A percentile compares a stretch with the other conserved stretches of the same genome.
phyloP scores from a whole-genome alignment of 345 rosid genomes.

The Linum trigynum region DNA sequence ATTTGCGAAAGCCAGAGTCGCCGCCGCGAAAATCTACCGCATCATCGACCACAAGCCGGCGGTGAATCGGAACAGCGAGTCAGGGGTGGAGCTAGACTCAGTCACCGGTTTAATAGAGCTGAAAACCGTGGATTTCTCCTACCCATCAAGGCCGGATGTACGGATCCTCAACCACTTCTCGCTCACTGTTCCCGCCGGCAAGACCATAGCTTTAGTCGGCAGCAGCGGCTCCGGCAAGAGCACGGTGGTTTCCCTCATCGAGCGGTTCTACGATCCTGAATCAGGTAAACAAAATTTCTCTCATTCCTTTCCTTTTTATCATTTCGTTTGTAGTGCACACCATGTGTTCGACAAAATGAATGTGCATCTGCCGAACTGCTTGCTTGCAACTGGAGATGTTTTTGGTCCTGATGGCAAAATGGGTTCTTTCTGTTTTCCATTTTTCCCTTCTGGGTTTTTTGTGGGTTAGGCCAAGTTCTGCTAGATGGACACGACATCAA shows the following conservation, averaged over 20 bases:
- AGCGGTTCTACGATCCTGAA: constrained; percentile 85
- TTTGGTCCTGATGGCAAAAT: constrained; percentile 3
- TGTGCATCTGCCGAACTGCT: constrained; percentile 5
- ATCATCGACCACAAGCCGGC: constrained; percentile 77
- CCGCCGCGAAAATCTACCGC: constrained; percentile 81
- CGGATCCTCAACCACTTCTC: constrained; percentile 62
- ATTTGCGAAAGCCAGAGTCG: constrained; percentile 85
- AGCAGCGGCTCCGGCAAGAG: constrained; percentile 99
- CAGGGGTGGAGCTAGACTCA: constrained; percentile 54
- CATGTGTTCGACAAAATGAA: constrained; percentile 10
- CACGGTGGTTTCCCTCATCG: constrained; percentile 89
- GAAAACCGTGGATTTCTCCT: constrained; percentile 70
- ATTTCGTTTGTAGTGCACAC: not conserved
- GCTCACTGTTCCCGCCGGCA: constrained; percentile 85
- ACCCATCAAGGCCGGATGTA: constrained; percentile 84
- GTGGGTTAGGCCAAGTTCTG: constrained; percentile 56
- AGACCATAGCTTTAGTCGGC: constrained; percentile 92
- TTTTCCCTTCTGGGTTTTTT: constrained; percentile 10
- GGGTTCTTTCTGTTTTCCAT: not conserved
- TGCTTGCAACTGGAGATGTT: not conserved
- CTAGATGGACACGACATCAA: constrained; percentile 83
- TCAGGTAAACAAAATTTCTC: constrained; percentile 40
- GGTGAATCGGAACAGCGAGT: constrained; percentile 52
- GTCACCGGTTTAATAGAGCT: constrained; percentile 76
- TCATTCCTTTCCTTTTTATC: not conserved